A percentile compares a stretch with the other conserved stretches of the same genome.
Conservation (phyloP, 768 basidiomycete genomes). For the Suillus tomentosus region DNA sequence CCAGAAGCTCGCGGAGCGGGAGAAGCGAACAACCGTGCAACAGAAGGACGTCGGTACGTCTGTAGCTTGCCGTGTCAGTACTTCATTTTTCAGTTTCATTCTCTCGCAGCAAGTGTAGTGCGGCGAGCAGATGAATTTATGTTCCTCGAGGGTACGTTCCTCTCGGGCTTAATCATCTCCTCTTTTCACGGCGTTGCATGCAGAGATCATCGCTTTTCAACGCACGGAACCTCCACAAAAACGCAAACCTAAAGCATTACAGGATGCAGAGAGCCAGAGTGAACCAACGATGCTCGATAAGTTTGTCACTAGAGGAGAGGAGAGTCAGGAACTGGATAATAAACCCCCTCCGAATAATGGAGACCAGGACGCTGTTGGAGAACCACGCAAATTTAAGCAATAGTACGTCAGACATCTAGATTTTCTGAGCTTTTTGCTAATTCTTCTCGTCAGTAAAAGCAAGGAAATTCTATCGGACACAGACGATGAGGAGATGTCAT, state of each 20-base stretch:
- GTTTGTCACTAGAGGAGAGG: constrained; percentile 42
- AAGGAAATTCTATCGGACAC: too few species aligned
- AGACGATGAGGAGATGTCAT: constrained; percentile 71
- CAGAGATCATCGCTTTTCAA: constrained; percentile 64
- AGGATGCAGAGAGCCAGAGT: constrained; percentile 13
- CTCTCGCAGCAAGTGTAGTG: constrained; percentile 55
- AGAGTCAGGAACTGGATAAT: constrained; percentile 24
- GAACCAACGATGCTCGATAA: constrained; percentile 50
- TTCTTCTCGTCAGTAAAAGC: constrained; percentile 33
- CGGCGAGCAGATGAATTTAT: constrained; percentile 73
- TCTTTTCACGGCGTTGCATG: not conserved
- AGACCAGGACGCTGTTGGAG: too few species aligned
- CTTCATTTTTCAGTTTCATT: constrained; percentile 6
- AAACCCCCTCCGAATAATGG: constrained; percentile 2
- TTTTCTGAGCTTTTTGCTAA: too few species aligned
- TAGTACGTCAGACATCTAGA: too few species aligned
- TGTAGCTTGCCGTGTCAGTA: not conserved
- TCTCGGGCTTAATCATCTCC: constrained; percentile 5
- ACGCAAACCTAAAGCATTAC: constrained; percentile 41
- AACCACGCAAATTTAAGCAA: too few species aligned
- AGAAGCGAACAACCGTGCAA: constrained; percentile 75
- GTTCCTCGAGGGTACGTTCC: constrained; percentile 68
- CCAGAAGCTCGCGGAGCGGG: constrained; percentile 68
- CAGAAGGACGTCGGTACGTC: constrained; percentile 76
- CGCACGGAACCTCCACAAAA: constrained; percentile 45